A percentile compares a stretch with the other conserved stretches of the same genome.
These are phyloP conservation scores for Hypomyces perniciosus DNA, from an alignment of 2,329 filamentous ascomycete genomes.

Conservation along the genomic window DNA sequence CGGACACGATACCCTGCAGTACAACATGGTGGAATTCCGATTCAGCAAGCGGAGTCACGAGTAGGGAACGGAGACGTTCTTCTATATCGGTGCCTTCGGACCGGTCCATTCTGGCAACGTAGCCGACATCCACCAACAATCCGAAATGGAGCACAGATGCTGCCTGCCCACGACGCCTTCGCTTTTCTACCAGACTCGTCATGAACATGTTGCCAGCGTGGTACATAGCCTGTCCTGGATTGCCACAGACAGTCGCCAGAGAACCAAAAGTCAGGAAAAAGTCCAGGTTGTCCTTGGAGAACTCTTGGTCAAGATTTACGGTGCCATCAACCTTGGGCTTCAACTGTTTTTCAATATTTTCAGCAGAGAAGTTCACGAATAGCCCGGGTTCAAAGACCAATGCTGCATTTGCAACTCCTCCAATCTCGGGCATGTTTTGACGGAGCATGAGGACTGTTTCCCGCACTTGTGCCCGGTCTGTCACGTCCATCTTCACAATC, in stretches of 20 bases:
- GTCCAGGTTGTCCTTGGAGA: neutral
- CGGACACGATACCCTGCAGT: neutral
- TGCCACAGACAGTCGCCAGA: neutral
- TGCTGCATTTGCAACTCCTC: neutral
- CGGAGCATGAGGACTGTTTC: neutral
- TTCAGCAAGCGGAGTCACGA: neutral
- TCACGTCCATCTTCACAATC: neutral
- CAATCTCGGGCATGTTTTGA: neutral
- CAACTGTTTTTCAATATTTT: neutral
- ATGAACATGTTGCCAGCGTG: constrained; percentile 3
- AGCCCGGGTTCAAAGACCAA: neutral
- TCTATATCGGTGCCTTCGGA: neutral
- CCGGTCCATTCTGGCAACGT: neutral
- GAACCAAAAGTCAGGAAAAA: neutral
- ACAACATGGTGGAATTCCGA: constrained; percentile 2
- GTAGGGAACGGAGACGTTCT: neutral
- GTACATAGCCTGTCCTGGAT: neutral
- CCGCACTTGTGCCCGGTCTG: neutral
- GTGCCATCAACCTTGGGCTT: constrained; percentile 1
- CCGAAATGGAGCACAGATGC: neutral
- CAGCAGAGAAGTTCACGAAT: neutral
- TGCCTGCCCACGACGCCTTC: neutral
- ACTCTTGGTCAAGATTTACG: neutral
- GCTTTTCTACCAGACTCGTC: neutral
- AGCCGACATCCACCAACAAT: neutral